Percentiles rank a stretch among this genome's conserved stretches.
These are phyloP conservation scores for Aegilops umbellulata DNA, from an alignment of 176 grass and related monocot species.

Conservation along the genomic window DNA sequence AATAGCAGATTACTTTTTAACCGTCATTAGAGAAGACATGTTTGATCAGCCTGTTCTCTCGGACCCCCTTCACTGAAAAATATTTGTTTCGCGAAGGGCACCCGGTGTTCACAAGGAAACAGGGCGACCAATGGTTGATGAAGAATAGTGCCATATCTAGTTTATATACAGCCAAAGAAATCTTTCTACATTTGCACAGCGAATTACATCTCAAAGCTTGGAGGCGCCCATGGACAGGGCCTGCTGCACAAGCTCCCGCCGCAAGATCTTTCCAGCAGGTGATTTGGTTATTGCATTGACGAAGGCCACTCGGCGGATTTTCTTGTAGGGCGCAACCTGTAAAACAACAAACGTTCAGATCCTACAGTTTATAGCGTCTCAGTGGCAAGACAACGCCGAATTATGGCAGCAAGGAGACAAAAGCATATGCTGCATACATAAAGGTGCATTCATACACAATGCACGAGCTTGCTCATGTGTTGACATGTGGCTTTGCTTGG, in stretches of 20 bases:
- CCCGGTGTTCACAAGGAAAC: no score
- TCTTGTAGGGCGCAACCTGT: constrained; percentile 84
- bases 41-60: no score
- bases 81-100: no score
- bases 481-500: background rate
- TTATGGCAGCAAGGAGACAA: background rate
- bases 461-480: background rate
- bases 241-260: constrained; percentile 51
- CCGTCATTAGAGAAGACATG: no score
- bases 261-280: constrained; percentile 63
- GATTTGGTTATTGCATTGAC: constrained; percentile 54
- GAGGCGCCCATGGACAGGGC: constrained; percentile 43
- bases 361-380: no score
- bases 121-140: no score
- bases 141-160: no score
- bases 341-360: constrained; percentile 1
- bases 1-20: no score
- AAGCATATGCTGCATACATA: background rate
- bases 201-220: constrained; percentile 47
- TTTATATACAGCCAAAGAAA: no score
- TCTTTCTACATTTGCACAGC: no score
- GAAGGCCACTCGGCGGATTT: constrained; percentile 68
- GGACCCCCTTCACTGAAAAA: no score
- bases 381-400: background rate
- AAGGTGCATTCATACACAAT: background rate